Conservation (phyloP, 352 stramenopile genomes). For the Pythium sukuiense region DNA sequence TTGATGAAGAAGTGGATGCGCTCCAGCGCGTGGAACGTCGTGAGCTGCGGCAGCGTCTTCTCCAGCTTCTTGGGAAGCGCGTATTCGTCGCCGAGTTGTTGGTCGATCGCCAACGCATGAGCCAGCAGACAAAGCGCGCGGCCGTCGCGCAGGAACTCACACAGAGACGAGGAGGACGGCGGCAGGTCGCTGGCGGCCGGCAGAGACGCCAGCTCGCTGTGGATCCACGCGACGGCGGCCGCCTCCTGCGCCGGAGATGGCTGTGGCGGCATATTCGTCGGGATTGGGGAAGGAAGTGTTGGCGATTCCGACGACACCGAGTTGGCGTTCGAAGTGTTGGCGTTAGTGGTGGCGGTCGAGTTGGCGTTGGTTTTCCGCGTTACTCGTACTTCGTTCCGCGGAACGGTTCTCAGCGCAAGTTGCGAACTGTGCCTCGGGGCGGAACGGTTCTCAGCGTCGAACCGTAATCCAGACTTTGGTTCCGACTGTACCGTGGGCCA, state of each 20-base stretch:
- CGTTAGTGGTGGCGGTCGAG: background rate
- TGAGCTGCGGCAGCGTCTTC: slow-evolving; percentile 61
- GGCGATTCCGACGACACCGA: background rate
- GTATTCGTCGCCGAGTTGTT: slow-evolving; percentile 22
- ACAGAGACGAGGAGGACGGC: slow-evolving; percentile 35
- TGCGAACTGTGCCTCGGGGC: slow-evolving; percentile 18
- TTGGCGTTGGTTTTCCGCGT: background rate
- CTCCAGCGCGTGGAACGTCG: slow-evolving; percentile 82
- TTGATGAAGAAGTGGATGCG: slow-evolving; percentile 87
- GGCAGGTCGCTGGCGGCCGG: no score
- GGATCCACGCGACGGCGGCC: slow-evolving; percentile 55
- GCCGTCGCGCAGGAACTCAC: slow-evolving; percentile 73
- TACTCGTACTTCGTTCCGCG: background rate
- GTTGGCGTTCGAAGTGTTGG: slow-evolving; percentile 4
- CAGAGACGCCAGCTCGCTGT: slow-evolving; percentile 40
- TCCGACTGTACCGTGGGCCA: background rate
- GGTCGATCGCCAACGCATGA: slow-evolving; percentile 37
- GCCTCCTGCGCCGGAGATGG: slow-evolving; percentile 11
- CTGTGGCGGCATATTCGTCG: slow-evolving; percentile 16
- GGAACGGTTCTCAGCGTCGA: slow-evolving; percentile 11
- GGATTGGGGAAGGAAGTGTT: background rate
- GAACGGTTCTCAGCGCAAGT: slow-evolving; percentile 12
- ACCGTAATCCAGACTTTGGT: background rate
- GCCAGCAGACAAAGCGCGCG: slow-evolving; percentile 73
- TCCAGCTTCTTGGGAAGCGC: slow-evolving; percentile 70